Base-by-base conservation (phyloP, 129 eudicot genomes). In the Mikania micrantha region DNA sequence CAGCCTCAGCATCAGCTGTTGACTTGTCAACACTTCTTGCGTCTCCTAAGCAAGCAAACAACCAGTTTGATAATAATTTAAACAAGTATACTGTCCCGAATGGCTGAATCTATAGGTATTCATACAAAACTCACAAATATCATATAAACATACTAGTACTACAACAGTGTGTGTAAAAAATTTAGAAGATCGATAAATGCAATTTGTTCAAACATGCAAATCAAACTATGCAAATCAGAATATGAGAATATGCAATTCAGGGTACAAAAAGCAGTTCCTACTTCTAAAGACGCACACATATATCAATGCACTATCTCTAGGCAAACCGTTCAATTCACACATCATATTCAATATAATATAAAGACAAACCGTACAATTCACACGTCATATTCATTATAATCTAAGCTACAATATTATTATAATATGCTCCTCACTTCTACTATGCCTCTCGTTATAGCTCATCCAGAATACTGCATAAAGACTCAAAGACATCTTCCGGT, bases 1-100 rank as follows among this genome's bases (percentile, higher is more conserved):
- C 74, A 9, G 86, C 79, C 53, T 70, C 86, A 73, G 90, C 80
- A 72, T 92, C 91, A 20, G 84, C 79, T 13, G 71, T 78, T 31
- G 79, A 76, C 36, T 61, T 67, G 31, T 77, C 77, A 65, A 67
- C 45, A 22, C 76, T 60, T 24, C 66, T 58, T 10, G 75, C 34
- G 70, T 52, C 72, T 74, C 79, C 86, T 80, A 63, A 70, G 78
- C 69, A 63, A 54, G n/a, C 12, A 48, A 56, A 69, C 20, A 79
- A 35, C 28, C 64, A 49, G 67, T 62, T 66, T 45, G 52, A 66
- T 45, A 25, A 52, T 13, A 21, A 16, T 42, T 16, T 50, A 70
- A n/a, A 27, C 40, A 66, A 45, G 41, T 17, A 60, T 13, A 31
- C 41, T 62, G 12, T 15, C 56, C 31, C 53, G 31, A 39, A 50